Percentiles rank a stretch among this genome's conserved stretches.
These are phyloP conservation scores for Phytophthora sansomeana DNA, from an alignment of 352 stramenopile species.

Conservation along the genomic window DNA sequence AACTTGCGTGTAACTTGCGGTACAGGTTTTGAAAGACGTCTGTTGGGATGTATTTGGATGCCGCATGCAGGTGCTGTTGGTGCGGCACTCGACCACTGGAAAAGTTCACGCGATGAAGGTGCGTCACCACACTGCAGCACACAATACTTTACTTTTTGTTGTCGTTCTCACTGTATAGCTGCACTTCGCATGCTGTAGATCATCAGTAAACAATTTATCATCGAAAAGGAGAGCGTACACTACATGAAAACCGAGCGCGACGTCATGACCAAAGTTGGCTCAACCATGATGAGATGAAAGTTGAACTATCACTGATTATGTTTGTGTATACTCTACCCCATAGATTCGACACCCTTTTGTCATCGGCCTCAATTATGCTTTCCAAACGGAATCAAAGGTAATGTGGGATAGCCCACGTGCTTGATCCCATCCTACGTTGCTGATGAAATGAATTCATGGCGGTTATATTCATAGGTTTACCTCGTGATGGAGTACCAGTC, in stretches of 20 bases:
- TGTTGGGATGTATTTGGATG: background rate
- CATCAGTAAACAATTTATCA: conserved; percentile 85
- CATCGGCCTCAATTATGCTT: conserved; percentile 79
- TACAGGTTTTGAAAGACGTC: background rate
- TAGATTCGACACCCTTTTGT: conserved; percentile 87
- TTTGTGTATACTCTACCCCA: background rate
- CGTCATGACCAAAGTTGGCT: conserved; percentile 81
- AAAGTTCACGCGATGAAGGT: conserved; percentile 89
- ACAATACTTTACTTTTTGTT: background rate
- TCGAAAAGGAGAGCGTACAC: conserved; percentile 79
- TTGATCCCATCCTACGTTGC: background rate
- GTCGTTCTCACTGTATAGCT: too few species aligned
- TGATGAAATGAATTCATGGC: background rate
- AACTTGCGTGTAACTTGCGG: background rate
- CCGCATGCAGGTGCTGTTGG: conserved; percentile 67
- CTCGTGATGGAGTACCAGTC: conserved; percentile 85
- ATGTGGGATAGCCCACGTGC: background rate
- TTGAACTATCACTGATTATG: background rate
- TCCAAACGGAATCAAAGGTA: conserved; percentile 88
- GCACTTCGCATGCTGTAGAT: conserved; percentile 53
- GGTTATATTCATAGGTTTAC: conserved; percentile 54
- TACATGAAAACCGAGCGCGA: conserved; percentile 88
- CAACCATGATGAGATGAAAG: background rate
- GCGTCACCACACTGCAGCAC: background rate
- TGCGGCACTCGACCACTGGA: conserved; percentile 62